Evolutionary conservation across 331 rosid genomes (phyloP).

Genomic region (Ulmus americana): DNA sequence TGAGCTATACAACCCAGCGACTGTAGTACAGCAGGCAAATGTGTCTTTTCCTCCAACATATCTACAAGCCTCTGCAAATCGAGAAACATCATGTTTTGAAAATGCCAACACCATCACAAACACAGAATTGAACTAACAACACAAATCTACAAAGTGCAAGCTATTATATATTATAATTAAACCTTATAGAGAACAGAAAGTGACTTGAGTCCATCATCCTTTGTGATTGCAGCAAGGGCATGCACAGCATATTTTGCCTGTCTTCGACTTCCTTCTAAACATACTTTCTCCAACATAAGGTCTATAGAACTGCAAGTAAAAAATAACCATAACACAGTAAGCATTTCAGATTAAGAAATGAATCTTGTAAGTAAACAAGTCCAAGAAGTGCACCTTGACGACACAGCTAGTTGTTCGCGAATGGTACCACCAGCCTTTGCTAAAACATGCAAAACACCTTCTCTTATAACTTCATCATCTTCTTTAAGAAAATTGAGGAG

Average conservation of each 20-base stretch:
- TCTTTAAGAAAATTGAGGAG: conserved; percentile 75
- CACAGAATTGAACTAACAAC: background rate
- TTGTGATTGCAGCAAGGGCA: conserved; percentile 91
- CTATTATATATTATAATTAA: conserved; percentile 19
- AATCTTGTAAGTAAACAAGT: conserved; percentile 16
- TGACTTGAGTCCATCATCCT: conserved; percentile 88
- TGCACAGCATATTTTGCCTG: conserved; percentile 96
- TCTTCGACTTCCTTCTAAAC: conserved; percentile 87
- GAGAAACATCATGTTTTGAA: conserved; percentile 29
- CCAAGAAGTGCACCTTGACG: conserved; percentile 55
- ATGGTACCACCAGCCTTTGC: conserved; percentile 94
- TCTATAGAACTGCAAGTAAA: conserved; percentile 72
- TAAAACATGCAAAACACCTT: conserved; percentile 69
- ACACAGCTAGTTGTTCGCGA: conserved; percentile 66
- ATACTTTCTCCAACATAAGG: conserved; percentile 74
- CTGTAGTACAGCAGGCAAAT: conserved; percentile 87
- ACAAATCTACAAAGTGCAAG: conserved; percentile 20
- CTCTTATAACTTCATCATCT: conserved; percentile 67
- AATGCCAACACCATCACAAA: background rate
- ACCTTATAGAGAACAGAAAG: conserved; percentile 98
- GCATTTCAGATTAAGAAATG: conserved; percentile 18
- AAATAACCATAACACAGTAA: conserved; percentile 20
- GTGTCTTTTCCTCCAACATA: conserved; percentile 72
- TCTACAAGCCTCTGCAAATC: conserved; percentile 79
- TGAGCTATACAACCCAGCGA: conserved; percentile 95